These are phyloP conservation scores for Flaveria brownii DNA, from an alignment of 129 eudicot genomes.

Conservation along the genomic window DNA sequence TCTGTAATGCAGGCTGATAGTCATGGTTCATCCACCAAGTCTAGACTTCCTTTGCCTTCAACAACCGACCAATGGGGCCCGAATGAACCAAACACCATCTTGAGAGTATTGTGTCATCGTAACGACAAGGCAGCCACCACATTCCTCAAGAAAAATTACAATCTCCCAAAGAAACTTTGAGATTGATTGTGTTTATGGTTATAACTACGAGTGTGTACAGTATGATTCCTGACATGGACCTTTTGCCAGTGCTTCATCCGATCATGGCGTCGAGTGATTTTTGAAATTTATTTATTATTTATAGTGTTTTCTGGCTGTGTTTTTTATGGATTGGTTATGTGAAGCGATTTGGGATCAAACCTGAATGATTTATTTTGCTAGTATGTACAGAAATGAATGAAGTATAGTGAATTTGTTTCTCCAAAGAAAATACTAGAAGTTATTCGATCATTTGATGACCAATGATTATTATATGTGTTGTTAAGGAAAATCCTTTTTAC, in stretches of 20 bases:
- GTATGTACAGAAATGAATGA: constrained; percentile 17
- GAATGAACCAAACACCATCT: constrained; percentile 63
- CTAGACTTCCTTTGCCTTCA: constrained; percentile 70
- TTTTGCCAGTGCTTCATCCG: background rate
- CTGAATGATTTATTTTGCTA: constrained; percentile 4
- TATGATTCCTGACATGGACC: constrained; percentile 23
- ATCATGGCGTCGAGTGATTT: background rate
- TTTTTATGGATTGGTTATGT: constrained; percentile 25
- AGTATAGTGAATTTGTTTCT: background rate
- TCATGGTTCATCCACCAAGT: constrained; percentile 49
- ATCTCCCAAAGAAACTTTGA: constrained; percentile 64
- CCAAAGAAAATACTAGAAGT: background rate
- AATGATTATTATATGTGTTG: background rate
- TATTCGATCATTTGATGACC: background rate
- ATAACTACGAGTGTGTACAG: constrained; percentile 29
- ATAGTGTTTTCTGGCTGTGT: background rate
- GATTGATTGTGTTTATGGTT: background rate
- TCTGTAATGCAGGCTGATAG: constrained; percentile 23
- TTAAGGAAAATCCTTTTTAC: too few species aligned
- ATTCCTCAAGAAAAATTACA: constrained; percentile 64
- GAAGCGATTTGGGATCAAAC: constrained; percentile 19
- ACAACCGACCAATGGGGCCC: constrained; percentile 67
- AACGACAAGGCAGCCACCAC: constrained; percentile 68
- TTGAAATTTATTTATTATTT: background rate
- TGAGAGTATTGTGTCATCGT: constrained; percentile 73